Evolutionary conservation across 495 filamentous ascomycete species (phyloP).

Genomic region (Neurospora sp.): DNA sequence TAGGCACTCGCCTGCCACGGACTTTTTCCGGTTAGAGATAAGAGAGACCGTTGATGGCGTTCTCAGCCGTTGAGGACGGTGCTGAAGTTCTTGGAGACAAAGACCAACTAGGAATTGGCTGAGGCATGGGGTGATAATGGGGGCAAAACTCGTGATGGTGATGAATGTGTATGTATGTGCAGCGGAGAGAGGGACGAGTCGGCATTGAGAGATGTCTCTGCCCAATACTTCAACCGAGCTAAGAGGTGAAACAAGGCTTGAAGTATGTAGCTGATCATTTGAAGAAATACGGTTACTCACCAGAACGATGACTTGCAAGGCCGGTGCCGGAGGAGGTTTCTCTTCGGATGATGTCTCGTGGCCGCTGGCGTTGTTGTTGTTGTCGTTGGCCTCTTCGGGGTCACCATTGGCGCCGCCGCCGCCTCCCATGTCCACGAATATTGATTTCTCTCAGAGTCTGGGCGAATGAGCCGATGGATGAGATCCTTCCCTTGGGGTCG

Average conservation of each 20-base stretch:
- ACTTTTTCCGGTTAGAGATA: not conserved
- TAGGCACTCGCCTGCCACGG: not conserved
- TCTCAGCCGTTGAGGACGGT: not conserved
- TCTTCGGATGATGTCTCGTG: conserved; percentile 8
- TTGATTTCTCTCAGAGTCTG: not conserved
- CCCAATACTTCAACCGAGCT: no score
- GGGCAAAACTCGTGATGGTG: not conserved
- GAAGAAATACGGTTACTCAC: conserved; percentile 39
- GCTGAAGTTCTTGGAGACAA: not conserved
- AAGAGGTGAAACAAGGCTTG: conserved; percentile 1
- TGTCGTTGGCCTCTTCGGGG: conserved; percentile 3
- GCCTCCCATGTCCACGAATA: conserved; percentile 1
- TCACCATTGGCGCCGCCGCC: conserved; percentile 2
- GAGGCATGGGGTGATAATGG: not conserved
- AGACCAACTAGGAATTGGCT: not conserved
- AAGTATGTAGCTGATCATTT: not conserved
- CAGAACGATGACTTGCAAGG: conserved; percentile 71
- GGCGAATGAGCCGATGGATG: not conserved
- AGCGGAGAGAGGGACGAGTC: not conserved
- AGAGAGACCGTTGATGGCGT: not conserved
- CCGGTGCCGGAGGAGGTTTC: conserved; percentile 29
- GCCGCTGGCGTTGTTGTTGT: conserved; percentile 5
- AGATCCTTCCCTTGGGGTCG: not conserved
- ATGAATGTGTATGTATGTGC: not conserved
- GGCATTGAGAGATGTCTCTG: not conserved